Percentiles rank a stretch among this genome's conserved stretches.
These are phyloP conservation scores for Elymus sibiricus DNA, from an alignment of 176 grass and related monocot species.

Conservation along the genomic window DNA sequence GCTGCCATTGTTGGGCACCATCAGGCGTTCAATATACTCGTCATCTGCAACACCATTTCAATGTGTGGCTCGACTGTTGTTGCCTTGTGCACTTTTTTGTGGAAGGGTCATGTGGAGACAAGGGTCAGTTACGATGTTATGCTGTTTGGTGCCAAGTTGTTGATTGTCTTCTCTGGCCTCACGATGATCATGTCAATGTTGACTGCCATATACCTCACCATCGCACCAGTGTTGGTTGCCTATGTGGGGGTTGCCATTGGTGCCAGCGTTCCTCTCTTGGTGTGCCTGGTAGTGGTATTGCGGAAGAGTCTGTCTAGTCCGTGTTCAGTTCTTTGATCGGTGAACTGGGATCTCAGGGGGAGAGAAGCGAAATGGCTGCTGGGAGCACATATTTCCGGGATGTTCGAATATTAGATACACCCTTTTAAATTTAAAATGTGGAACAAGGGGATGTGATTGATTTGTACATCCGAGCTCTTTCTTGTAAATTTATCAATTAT, in stretches of 20 bases:
- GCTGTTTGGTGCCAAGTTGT: neutral
- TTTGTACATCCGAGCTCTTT: neutral
- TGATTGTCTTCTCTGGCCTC: neutral
- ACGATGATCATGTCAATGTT: slow-evolving; percentile 15
- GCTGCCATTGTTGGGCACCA: neutral
- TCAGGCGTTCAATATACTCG: neutral
- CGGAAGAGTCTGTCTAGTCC: neutral
- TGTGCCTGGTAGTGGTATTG: neutral
- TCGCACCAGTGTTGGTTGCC: neutral
- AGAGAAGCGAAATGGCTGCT: neutral
- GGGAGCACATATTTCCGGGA: too few relatives aligned
- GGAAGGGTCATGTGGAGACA: slow-evolving; percentile 4
- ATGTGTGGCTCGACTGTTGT: neutral
- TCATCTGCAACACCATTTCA: neutral
- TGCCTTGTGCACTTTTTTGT: neutral
- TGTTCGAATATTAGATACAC: too few relatives aligned
- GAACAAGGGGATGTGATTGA: neutral
- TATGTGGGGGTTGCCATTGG: slow-evolving; percentile 2
- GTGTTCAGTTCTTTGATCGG: neutral
- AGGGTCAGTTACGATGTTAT: too few relatives aligned
- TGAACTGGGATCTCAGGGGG: neutral
- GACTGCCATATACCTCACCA: neutral
- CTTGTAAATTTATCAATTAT: neutral
- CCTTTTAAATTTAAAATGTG: neutral
- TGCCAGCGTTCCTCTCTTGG: neutral